phyloP scores from a whole-genome alignment of 78 protist genomes.

The Dictyostelium intermedium region DNA sequence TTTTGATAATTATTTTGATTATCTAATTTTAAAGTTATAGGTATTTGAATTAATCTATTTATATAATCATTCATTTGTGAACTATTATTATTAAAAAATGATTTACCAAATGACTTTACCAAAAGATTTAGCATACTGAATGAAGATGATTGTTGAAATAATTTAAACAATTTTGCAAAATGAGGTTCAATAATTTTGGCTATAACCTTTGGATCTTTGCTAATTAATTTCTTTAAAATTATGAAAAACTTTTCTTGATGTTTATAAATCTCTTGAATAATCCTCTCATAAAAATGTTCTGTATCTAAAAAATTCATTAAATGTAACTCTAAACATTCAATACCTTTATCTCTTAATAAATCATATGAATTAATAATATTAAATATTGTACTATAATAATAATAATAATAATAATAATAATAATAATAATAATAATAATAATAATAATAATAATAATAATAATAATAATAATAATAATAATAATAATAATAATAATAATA shows the following conservation, averaged over 20 bases:
- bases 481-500: too few species aligned
- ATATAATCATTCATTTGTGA: neutral
- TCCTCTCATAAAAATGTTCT: constrained; percentile 4
- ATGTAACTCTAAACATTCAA: constrained; percentile 27
- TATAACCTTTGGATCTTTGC: neutral
- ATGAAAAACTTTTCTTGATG: neutral
- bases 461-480: too few species aligned
- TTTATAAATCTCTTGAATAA: constrained; percentile 29
- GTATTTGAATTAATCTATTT: neutral
- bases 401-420: neutral
- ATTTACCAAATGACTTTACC: neutral
- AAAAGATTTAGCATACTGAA: neutral
- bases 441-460: neutral
- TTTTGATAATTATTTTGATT: neutral
- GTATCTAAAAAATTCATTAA: constrained; percentile 3
- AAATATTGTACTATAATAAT: neutral
- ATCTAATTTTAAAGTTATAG: neutral
- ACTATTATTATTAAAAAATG: neutral
- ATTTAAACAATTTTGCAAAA: neutral
- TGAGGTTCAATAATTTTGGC: neutral
- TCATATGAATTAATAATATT: constrained; percentile 7
- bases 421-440: neutral
- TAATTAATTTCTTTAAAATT: neutral
- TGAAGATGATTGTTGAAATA: neutral
- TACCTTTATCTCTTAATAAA: constrained; percentile 5